Conservation (phyloP, 2,329 filamentous ascomycete genomes). For the Trichoderma sp. region DNA sequence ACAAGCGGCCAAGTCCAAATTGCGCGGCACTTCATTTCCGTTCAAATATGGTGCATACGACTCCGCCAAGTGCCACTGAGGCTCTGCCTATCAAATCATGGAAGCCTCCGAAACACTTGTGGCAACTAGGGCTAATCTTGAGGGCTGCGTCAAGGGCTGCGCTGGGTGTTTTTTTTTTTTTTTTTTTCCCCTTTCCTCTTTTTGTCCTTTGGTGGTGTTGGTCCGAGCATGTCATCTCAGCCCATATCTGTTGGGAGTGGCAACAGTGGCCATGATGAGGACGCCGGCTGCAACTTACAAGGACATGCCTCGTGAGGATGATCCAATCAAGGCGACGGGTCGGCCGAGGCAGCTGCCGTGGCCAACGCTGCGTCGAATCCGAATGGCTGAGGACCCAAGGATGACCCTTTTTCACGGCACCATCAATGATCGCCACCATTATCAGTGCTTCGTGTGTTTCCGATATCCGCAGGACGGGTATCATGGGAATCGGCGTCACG, state of each 20-base stretch:
- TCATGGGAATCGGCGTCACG: background rate
- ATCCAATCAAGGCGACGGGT: background rate
- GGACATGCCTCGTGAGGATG: background rate
- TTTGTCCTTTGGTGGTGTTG: background rate
- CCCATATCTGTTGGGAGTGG: background rate
- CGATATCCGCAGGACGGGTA: background rate
- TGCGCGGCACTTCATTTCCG: background rate
- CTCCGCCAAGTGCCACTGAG: background rate
- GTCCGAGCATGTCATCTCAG: background rate
- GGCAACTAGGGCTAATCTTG: constrained; percentile 3
- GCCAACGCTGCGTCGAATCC: background rate
- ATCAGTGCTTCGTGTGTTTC: background rate
- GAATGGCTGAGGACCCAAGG: background rate
- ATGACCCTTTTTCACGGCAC: background rate
- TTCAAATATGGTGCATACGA: background rate
- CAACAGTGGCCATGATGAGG: background rate
- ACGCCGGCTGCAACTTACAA: background rate
- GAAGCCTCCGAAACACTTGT: background rate
- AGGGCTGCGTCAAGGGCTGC: background rate
- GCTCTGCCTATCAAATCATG: background rate
- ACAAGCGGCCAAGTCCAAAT: background rate
- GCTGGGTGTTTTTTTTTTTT: too few relatives aligned
- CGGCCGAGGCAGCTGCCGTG: background rate
- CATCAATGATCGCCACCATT: background rate
- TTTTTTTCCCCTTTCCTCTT: background rate